A percentile compares a stretch with the other conserved stretches of the same genome.
Conservation (phyloP, 2,329 filamentous ascomycete genomes). For the Falciphora oryzae region DNA sequence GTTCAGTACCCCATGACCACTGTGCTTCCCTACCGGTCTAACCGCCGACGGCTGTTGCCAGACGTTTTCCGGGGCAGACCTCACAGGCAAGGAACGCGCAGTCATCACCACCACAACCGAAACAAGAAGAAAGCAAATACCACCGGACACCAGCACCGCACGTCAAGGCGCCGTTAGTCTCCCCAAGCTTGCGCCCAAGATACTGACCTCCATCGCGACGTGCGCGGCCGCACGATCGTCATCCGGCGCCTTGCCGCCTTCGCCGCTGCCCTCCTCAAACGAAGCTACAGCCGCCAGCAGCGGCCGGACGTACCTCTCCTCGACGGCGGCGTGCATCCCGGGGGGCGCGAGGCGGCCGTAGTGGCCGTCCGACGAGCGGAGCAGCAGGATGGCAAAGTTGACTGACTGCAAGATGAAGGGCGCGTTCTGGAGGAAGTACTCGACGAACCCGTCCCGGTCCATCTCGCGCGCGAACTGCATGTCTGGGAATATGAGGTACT, state of each 20-base stretch:
- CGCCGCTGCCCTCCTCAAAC: conserved; percentile 23
- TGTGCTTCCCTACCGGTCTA: too few relatives aligned
- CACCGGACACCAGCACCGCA: background rate
- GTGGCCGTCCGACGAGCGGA: conserved; percentile 30
- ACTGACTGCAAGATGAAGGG: conserved; percentile 53
- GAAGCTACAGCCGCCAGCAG: conserved; percentile 36
- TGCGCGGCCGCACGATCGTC: conserved; percentile 17
- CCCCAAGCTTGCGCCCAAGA: conserved; percentile 20
- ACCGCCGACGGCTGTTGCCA: too few relatives aligned
- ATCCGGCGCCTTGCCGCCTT: background rate
- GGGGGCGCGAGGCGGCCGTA: conserved; percentile 41
- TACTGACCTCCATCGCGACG: conserved; percentile 32
- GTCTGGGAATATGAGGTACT: conserved; percentile 56
- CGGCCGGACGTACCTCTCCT: conserved; percentile 53
- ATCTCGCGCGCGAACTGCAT: conserved; percentile 40
- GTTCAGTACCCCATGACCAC: background rate
- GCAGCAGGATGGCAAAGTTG: conserved; percentile 56
- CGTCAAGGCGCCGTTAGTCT: conserved; percentile 12
- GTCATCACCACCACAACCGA: background rate
- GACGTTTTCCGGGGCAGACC: too few relatives aligned
- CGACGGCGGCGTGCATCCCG: conserved; percentile 51
- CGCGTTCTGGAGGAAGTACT: conserved; percentile 46
- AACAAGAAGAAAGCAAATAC: background rate
- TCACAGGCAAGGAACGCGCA: background rate
- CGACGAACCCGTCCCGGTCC: conserved; percentile 36